Conservation (phyloP, 2,329 filamentous ascomycete species). For the Tolypocladium nubicola region DNA sequence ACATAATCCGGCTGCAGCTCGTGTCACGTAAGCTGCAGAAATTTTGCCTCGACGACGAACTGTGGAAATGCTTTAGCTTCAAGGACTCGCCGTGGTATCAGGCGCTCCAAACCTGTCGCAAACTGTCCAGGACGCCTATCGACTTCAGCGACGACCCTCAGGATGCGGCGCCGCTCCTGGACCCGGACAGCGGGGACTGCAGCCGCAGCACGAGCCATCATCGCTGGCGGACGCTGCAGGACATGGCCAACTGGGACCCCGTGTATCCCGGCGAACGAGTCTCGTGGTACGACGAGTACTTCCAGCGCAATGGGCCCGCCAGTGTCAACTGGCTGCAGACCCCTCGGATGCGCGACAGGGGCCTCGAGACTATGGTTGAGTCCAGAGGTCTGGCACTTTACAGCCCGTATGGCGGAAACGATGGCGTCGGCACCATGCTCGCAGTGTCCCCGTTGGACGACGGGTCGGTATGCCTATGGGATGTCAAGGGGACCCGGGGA, state of each 20-base stretch:
- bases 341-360: slow-evolving; percentile 34
- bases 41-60: slow-evolving; percentile 60
- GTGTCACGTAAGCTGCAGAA: slow-evolving; percentile 56
- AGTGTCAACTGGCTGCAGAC: slow-evolving; percentile 67
- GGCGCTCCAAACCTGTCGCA: slow-evolving; percentile 35
- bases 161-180: slow-evolving; percentile 5
- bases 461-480: slow-evolving; percentile 81
- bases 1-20: slow-evolving; percentile 54
- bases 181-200: not conserved
- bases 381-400: slow-evolving; percentile 65
- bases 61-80: slow-evolving; percentile 73
- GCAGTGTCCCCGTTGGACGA: slow-evolving; percentile 75
- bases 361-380: slow-evolving; percentile 43
- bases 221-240: slow-evolving; percentile 26
- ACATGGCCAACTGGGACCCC: slow-evolving; percentile 76
- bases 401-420: slow-evolving; percentile 38
- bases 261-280: slow-evolving; percentile 60
- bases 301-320: slow-evolving; percentile 69
- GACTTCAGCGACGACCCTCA: slow-evolving; percentile 7
- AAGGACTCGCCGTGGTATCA: slow-evolving; percentile 56
- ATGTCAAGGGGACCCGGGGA: slow-evolving; percentile 47
- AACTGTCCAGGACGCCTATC: slow-evolving; percentile 18
- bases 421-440: slow-evolving; percentile 31
- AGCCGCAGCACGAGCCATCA: not conserved
- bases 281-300: slow-evolving; percentile 83